These are phyloP conservation scores for Discostella pseudostelligera DNA, from an alignment of 108 stramenopile species.

Conservation along the genomic window DNA sequence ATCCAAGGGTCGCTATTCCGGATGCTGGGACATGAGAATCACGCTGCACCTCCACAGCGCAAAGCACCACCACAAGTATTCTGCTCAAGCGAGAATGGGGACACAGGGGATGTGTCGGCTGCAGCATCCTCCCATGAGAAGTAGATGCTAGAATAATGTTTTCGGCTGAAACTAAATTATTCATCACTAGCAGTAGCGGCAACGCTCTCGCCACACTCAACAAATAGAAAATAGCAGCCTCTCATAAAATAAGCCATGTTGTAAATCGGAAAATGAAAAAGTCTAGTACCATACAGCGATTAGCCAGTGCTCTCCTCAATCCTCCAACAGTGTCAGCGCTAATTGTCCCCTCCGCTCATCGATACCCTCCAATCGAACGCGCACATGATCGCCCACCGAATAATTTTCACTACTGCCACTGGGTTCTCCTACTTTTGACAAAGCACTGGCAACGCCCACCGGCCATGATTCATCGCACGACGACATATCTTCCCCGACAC, in stretches of 20 bases:
- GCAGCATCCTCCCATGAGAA: background rate
- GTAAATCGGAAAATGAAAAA: background rate
- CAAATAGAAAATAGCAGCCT: too few species aligned
- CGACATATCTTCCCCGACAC: conserved; percentile 5
- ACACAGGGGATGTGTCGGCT: background rate
- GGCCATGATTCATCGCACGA: conserved; percentile 36
- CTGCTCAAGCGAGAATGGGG: conserved; percentile 1
- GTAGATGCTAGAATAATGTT: too few species aligned
- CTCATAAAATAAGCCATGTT: background rate
- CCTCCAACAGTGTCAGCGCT: conserved; percentile 59
- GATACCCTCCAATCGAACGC: conserved; percentile 69
- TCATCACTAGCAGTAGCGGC: too few species aligned
- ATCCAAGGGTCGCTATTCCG: conserved; percentile 86
- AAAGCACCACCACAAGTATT: too few species aligned
- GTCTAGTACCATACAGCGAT: too few species aligned
- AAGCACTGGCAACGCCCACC: conserved; percentile 61
- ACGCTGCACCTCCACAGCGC: background rate
- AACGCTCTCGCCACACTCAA: too few species aligned
- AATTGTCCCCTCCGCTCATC: conserved; percentile 79
- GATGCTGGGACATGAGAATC: conserved; percentile 77
- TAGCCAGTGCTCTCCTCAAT: too few species aligned
- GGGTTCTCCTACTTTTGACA: conserved; percentile 12
- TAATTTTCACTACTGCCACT: conserved; percentile 12
- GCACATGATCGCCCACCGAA: conserved; percentile 61
- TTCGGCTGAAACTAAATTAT: too few species aligned